These are phyloP conservation scores for Gracilaria caudata DNA, from an alignment of 23 red algal species.

Conservation along the genomic window DNA sequence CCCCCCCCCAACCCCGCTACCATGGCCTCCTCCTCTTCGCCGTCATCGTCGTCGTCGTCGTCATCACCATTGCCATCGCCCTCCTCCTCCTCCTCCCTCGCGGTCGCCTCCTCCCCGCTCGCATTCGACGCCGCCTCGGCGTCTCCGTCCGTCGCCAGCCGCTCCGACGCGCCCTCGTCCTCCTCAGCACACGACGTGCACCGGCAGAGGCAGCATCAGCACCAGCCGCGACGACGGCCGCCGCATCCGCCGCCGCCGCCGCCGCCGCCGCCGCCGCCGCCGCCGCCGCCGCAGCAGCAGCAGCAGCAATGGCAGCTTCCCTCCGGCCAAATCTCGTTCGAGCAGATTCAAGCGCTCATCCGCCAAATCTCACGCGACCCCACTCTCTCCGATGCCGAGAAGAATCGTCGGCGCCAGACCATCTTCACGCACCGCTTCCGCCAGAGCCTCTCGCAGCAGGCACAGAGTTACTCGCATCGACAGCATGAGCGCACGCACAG, in stretches of 20 bases:
- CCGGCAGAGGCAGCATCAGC: neutral
- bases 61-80: neutral
- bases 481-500: neutral
- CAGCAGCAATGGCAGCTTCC: slow-evolving; percentile 16
- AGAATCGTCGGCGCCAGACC: slow-evolving; percentile 50
- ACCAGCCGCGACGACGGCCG: neutral
- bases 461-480: slow-evolving; percentile 8
- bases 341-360: slow-evolving; percentile 35
- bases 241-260: neutral
- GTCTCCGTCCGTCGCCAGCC: neutral
- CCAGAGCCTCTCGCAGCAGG: slow-evolving; percentile 20
- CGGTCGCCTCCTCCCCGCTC: neutral
- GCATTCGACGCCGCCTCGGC: neutral
- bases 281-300: neutral
- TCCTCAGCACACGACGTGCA: neutral
- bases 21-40: too few relatives aligned
- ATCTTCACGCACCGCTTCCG: slow-evolving; percentile 43
- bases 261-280: neutral
- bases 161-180: neutral
- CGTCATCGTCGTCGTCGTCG: too few relatives aligned
- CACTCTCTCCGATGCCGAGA: slow-evolving; percentile 53
- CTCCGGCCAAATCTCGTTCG: neutral
- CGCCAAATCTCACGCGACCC: slow-evolving; percentile 52
- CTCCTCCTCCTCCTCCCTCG: neutral
- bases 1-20: too few relatives aligned